Evolutionary conservation across 345 rosid species (phyloP).

Genomic region (Aethionema arabicum): DNA sequence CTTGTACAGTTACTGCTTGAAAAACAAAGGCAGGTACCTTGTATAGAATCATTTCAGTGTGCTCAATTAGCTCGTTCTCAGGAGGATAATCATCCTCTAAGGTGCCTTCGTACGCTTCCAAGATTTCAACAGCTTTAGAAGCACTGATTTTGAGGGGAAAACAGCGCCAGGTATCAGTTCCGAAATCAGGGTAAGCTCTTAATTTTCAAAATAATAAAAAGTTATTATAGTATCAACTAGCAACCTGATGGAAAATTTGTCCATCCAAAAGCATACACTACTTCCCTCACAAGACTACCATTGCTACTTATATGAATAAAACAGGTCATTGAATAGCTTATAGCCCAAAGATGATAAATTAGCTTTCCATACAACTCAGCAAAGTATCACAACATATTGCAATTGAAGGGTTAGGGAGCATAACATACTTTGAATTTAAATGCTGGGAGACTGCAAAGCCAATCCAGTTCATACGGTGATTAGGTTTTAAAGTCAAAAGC

Average conservation of each 20-base stretch:
- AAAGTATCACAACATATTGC: neutral
- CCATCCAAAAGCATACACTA: slow-evolving; percentile 7
- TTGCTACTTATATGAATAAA: slow-evolving; percentile 18
- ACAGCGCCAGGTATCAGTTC: neutral
- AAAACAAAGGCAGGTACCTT: slow-evolving; percentile 53
- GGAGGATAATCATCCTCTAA: slow-evolving; percentile 98
- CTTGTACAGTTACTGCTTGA: slow-evolving; percentile 7
- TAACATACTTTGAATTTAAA: slow-evolving; percentile 73
- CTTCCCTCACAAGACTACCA: slow-evolving; percentile 7
- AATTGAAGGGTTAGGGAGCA: slow-evolving; percentile 28
- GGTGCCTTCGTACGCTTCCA: slow-evolving; percentile 99
- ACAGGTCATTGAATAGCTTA: slow-evolving; percentile 13
- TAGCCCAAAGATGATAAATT: slow-evolving; percentile 8
- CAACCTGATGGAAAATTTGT: neutral
- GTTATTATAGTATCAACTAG: slow-evolving; percentile 19
- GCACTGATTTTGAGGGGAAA: slow-evolving; percentile 43
- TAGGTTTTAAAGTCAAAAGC: slow-evolving; percentile 89
- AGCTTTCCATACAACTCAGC: slow-evolving; percentile 10
- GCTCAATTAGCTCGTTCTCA: slow-evolving; percentile 91
- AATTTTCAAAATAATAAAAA: neutral
- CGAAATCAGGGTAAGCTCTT: slow-evolving; percentile 1
- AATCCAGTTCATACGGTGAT: slow-evolving; percentile 99
- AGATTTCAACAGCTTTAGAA: slow-evolving; percentile 94
- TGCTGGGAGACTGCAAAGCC: slow-evolving; percentile 99
- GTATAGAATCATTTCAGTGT: slow-evolving; percentile 96